These are phyloP conservation scores for Guadua angustifolia DNA, from an alignment of 176 grass and related monocot species.

Conservation along the genomic window DNA sequence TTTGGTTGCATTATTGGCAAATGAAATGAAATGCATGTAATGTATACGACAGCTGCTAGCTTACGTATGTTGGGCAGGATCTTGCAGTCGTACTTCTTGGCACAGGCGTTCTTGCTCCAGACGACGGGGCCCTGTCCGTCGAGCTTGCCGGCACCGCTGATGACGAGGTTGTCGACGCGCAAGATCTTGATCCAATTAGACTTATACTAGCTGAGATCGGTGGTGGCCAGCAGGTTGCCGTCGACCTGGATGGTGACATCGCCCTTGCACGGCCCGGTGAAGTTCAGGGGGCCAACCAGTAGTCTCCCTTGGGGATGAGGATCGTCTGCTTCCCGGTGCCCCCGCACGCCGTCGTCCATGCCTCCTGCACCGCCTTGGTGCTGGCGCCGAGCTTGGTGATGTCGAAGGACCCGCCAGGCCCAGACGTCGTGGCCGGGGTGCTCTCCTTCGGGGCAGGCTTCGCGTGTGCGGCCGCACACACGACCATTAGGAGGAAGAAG, in stretches of 20 bases:
- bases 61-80: constrained; percentile 58
- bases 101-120: constrained; percentile 59
- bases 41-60: not conserved
- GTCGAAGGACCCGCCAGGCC: not conserved
- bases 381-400: constrained; percentile 46
- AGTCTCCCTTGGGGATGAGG: constrained; percentile 52
- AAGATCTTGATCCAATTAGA: constrained; percentile 61
- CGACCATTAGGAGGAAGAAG: constrained; percentile 28
- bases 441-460: not conserved
- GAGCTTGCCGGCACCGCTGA: constrained; percentile 51
- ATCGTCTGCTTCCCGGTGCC: constrained; percentile 42
- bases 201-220: constrained; percentile 43
- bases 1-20: too few species aligned
- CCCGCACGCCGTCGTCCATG: constrained; percentile 51
- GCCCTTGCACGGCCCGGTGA: constrained; percentile 65
- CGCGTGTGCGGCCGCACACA: constrained; percentile 25
- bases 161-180: constrained; percentile 45
- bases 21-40: not conserved
- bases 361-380: constrained; percentile 55
- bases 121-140: constrained; percentile 61
- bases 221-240: constrained; percentile 53
- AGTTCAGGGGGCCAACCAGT: constrained; percentile 44
- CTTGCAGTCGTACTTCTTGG: constrained; percentile 56
- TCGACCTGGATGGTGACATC: constrained; percentile 45
- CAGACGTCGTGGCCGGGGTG: not conserved